These are phyloP conservation scores for Medicago ruthenica DNA, from an alignment of 306 rosid species.

Conservation along the genomic window DNA sequence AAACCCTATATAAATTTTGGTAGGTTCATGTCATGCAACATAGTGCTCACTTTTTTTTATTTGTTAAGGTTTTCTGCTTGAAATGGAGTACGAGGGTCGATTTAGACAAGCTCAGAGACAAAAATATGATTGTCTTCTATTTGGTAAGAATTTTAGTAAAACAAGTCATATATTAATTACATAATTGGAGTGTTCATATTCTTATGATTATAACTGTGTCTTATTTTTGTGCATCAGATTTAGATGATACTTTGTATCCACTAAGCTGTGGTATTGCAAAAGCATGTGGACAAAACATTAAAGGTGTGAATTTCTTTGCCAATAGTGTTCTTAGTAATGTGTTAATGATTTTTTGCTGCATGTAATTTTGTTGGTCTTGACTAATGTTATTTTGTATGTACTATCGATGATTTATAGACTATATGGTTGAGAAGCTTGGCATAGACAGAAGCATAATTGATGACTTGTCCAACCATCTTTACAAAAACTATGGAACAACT, in stretches of 20 bases:
- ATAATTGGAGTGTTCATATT: slow-evolving; percentile 29
- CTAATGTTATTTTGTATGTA: not conserved
- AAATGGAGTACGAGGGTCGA: slow-evolving; percentile 74
- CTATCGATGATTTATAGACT: slow-evolving; percentile 54
- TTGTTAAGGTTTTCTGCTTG: slow-evolving; percentile 47
- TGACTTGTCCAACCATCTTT: slow-evolving; percentile 69
- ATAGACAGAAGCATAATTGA: slow-evolving; percentile 69
- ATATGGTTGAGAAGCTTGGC: slow-evolving; percentile 87
- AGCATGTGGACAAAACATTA: slow-evolving; percentile 70
- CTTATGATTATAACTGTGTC: slow-evolving; percentile 20
- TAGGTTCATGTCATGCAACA: slow-evolving; percentile 27
- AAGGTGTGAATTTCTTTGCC: slow-evolving; percentile 48
- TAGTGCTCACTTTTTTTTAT: slow-evolving; percentile 32
- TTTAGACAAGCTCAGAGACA: slow-evolving; percentile 71
- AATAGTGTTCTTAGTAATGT: not conserved
- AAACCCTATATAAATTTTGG: too few species aligned
- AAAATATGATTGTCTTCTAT: slow-evolving; percentile 87
- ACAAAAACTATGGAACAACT: slow-evolving; percentile 92
- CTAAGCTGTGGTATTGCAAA: slow-evolving; percentile 76
- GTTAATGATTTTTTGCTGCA: not conserved
- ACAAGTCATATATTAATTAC: not conserved
- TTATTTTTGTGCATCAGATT: slow-evolving; percentile 55
- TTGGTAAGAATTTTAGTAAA: slow-evolving; percentile 57
- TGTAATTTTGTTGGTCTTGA: slow-evolving; percentile 12
- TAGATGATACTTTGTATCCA: slow-evolving; percentile 94